Percentiles rank a stretch among this genome's conserved stretches.
Conservation (phyloP, 331 rosid species). For the Pyrus hybrid region DNA sequence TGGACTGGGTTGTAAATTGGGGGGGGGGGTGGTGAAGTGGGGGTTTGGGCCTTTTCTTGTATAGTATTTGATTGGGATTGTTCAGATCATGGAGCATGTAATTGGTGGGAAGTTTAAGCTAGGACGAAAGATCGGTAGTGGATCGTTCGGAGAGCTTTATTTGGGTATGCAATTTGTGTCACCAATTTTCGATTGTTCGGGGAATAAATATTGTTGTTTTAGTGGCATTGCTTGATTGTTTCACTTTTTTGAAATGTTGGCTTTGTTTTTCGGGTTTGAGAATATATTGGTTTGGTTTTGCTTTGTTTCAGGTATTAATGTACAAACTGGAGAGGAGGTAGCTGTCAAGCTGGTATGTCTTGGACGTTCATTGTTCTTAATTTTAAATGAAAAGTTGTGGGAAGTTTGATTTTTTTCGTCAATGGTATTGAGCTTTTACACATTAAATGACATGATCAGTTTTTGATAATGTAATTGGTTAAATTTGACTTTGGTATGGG, state of each 20-base stretch:
- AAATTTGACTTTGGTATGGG: not conserved
- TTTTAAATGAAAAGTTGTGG: not conserved
- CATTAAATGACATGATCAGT: not conserved
- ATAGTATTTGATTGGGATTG: conserved; percentile 19
- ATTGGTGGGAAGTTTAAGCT: conserved; percentile 94
- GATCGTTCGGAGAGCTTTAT: conserved; percentile 93
- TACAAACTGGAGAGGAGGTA: conserved; percentile 91
- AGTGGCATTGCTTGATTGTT: conserved; percentile 5
- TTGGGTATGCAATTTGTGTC: conserved; percentile 51
- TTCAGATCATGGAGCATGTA: conserved; percentile 77
- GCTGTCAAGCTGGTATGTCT: conserved; percentile 88
- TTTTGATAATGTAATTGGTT: not conserved
- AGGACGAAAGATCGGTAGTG: conserved; percentile 92
- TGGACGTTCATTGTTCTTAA: not conserved
- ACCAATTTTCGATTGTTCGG: not conserved
- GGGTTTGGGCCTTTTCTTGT: conserved; percentile 13
- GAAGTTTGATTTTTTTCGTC: not conserved
- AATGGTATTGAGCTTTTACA: not conserved
- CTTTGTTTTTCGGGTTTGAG: not conserved
- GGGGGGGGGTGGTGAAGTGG: conserved; percentile 13
- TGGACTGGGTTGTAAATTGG: conserved; percentile 24
- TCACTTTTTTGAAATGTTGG: not conserved
- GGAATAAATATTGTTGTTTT: not conserved
- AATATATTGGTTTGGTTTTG: conserved; percentile 23
- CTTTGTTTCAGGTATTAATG: conserved; percentile 56